These are phyloP conservation scores for Penicillium decumbens DNA, from an alignment of 2,329 filamentous ascomycete species.

Conservation along the genomic window DNA sequence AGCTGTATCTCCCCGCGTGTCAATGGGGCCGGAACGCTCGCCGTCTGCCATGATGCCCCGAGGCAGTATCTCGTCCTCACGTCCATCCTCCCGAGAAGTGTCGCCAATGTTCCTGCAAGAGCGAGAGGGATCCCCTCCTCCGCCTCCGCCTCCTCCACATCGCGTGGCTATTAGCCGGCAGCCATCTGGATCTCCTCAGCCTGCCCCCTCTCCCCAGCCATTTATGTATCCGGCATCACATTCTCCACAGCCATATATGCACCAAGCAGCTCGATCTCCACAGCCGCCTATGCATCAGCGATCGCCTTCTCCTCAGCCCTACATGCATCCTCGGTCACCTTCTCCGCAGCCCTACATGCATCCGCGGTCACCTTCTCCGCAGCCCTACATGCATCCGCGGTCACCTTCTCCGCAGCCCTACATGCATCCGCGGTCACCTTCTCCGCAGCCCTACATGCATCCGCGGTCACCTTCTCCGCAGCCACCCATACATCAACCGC, in stretches of 20 bases:
- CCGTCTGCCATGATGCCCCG: conserved; percentile 17
- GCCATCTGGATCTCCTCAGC: conserved; percentile 16
- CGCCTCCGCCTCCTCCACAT: conserved; percentile 79
- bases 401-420: conserved; percentile 11
- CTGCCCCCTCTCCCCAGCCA: background rate
- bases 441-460: conserved; percentile 16
- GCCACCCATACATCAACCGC: conserved; percentile 4
- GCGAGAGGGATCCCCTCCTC: conserved; percentile 69
- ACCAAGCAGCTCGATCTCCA: conserved; percentile 6
- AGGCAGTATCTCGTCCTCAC: conserved; percentile 14
- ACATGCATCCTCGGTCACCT: background rate
- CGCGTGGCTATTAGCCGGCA: conserved; percentile 51
- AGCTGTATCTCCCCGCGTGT: conserved; percentile 25
- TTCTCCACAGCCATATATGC: background rate
- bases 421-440: background rate
- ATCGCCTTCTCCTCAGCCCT: background rate
- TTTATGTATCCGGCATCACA: background rate
- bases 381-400: background rate
- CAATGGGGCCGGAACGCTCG: conserved; percentile 18
- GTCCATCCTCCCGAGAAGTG: conserved; percentile 28
- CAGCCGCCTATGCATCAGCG: conserved; percentile 14
- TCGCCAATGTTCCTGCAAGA: conserved; percentile 38
- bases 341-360: background rate
- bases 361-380: background rate
- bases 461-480: conserved; percentile 7